These are phyloP conservation scores for Gentiana macrophylla DNA, from an alignment of 257 asterid genomes.

Conservation along the genomic window DNA sequence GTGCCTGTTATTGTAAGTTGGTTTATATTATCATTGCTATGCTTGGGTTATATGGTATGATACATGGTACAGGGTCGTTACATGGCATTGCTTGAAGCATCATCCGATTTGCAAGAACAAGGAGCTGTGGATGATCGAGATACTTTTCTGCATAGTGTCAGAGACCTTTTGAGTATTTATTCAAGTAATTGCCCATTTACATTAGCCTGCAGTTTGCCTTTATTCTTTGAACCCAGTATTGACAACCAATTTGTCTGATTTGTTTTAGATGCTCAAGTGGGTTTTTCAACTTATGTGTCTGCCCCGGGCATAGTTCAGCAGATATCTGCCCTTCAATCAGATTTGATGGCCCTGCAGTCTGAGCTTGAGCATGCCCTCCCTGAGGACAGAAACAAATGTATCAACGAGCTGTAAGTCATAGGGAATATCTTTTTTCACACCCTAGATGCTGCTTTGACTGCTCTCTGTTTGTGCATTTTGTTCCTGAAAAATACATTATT, in stretches of 20 bases:
- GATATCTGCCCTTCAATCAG: constrained; percentile 78
- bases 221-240: background rate
- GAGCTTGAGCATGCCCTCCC: constrained; percentile 97
- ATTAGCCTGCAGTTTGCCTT: constrained; percentile 9
- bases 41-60: constrained; percentile 10
- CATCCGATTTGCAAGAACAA: constrained; percentile 88
- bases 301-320: constrained; percentile 96
- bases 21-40: too few relatives aligned
- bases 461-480: background rate
- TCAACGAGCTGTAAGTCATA: constrained; percentile 78
- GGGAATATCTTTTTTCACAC: background rate
- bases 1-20: constrained; percentile 3
- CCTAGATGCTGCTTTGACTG: background rate
- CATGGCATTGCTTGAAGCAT: constrained; percentile 74
- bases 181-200: constrained; percentile 51
- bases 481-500: background rate
- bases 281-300: constrained; percentile 82
- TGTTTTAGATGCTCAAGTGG: constrained; percentile 76
- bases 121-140: constrained; percentile 98
- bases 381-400: constrained; percentile 83
- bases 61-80: constrained; percentile 54
- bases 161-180: constrained; percentile 93
- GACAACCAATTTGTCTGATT: constrained; percentile 1
- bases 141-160: constrained; percentile 84
- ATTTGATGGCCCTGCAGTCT: constrained; percentile 70